A percentile compares a stretch with the other conserved stretches of the same genome.
phyloP scores from a whole-genome alignment of 768 basidiomycete genomes.

The Clathrus columnatus region DNA sequence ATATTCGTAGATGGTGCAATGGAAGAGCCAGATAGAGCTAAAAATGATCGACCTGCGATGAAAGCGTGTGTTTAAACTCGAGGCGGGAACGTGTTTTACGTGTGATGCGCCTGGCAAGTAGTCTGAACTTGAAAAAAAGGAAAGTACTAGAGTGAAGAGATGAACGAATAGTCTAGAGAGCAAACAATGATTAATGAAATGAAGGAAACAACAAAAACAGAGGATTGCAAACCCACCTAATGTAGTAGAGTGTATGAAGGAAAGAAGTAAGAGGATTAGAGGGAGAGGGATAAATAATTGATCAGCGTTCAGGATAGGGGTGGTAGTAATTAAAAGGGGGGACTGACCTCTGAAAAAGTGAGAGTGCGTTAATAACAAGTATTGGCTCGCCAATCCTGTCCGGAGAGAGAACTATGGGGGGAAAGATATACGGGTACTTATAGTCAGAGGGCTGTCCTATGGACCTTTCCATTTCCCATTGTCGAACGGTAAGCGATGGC shows the following conservation, averaged over 20 bases:
- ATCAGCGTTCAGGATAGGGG: background rate
- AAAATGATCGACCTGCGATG: conserved; percentile 11
- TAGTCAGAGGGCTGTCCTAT: background rate
- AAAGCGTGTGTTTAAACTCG: conserved; percentile 5
- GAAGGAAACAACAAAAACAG: background rate
- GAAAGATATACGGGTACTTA: background rate
- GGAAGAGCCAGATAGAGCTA: background rate
- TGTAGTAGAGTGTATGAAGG: background rate
- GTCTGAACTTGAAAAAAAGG: conserved; percentile 5
- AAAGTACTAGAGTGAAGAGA: background rate
- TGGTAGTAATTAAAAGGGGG: background rate
- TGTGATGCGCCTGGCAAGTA: conserved; percentile 5
- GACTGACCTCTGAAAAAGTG: conserved; percentile 8
- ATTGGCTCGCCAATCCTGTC: conserved; percentile 11
- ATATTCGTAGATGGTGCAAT: conserved; percentile 2
- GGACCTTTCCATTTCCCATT: background rate
- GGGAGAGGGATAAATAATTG: background rate
- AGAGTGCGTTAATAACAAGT: conserved; percentile 5
- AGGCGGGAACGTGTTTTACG: conserved; percentile 9
- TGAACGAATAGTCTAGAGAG: conserved; percentile 5
- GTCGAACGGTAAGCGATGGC: background rate
- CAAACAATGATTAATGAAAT: background rate
- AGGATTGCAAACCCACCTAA: conserved; percentile 4
- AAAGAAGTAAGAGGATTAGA: background rate
- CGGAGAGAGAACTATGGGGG: background rate